Evolutionary conservation across 306 rosid species (phyloP).

Genomic region (Glycyrrhiza uralensis): DNA sequence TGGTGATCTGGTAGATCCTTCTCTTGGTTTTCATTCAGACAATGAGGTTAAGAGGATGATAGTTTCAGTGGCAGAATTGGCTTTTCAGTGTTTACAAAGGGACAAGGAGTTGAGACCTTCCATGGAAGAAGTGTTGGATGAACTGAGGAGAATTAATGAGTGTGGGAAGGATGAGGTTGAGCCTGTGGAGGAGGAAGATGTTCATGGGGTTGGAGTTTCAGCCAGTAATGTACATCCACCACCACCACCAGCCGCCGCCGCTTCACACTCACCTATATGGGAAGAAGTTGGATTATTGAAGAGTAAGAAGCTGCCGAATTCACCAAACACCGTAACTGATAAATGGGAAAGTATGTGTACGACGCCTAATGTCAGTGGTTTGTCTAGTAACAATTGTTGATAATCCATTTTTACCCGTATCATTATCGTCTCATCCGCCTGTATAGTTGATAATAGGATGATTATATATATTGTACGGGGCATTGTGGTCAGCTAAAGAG

Average conservation of each 20-base stretch:
- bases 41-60: slow-evolving; percentile 42
- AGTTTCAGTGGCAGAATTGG: slow-evolving; percentile 61
- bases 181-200: slow-evolving; percentile 20
- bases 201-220: not conserved
- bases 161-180: slow-evolving; percentile 28
- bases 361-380: slow-evolving; percentile 31
- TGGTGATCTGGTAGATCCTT: slow-evolving; percentile 54
- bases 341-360: slow-evolving; percentile 41
- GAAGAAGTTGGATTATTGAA: slow-evolving; percentile 45
- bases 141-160: slow-evolving; percentile 48
- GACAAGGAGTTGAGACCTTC: slow-evolving; percentile 70
- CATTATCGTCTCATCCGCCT: not conserved
- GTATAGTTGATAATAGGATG: slow-evolving; percentile 1
- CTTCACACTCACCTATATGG: slow-evolving; percentile 45
- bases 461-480: not conserved
- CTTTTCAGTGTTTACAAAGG: slow-evolving; percentile 68
- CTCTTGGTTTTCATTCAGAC: slow-evolving; percentile 52
- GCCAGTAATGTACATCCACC: slow-evolving; percentile 3
- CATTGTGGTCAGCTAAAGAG: not conserved
- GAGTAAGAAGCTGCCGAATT: slow-evolving; percentile 29
- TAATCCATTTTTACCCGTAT: slow-evolving; percentile 5
- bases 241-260: slow-evolving; percentile 21
- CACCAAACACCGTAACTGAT: slow-evolving; percentile 36
- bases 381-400: not conserved
- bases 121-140: slow-evolving; percentile 65